phyloP scores from a whole-genome alignment of 495 filamentous ascomycete genomes.

The Penicillium silybi region DNA sequence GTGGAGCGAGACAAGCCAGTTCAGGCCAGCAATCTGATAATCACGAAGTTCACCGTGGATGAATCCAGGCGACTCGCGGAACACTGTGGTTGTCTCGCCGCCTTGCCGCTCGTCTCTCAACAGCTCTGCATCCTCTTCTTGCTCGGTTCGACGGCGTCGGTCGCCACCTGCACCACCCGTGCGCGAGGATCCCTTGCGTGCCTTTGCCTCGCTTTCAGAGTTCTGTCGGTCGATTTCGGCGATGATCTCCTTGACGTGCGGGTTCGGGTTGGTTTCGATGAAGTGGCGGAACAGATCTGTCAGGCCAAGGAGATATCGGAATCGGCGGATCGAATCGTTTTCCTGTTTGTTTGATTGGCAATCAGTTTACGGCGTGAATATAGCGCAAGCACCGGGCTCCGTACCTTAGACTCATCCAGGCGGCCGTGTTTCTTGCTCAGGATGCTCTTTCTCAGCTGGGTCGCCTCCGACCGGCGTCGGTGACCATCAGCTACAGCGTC shows the following conservation, averaged over 20 bases:
- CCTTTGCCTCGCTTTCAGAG: constrained; percentile 62
- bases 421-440: constrained; percentile 92
- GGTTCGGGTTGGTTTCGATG: constrained; percentile 95
- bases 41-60: constrained; percentile 89
- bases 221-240: constrained; percentile 90
- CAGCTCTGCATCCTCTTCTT: constrained; percentile 96
- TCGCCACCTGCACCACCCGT: constrained; percentile 81
- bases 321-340: constrained; percentile 91
- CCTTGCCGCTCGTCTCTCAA: constrained; percentile 86
- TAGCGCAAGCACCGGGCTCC: constrained; percentile 3
- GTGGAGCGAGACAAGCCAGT: constrained; percentile 97
- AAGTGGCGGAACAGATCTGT: constrained; percentile 99
- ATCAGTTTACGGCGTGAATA: background rate
- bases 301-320: constrained; percentile 90
- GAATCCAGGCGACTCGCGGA: constrained; percentile 86
- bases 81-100: constrained; percentile 80
- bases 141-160: constrained; percentile 82
- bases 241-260: constrained; percentile 86
- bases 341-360: constrained; percentile 53
- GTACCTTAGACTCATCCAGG: constrained; percentile 86
- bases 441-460: constrained; percentile 80
- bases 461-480: constrained; percentile 77
- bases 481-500: constrained; percentile 72
- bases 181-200: constrained; percentile 68
- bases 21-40: constrained; percentile 90